phyloP scores from a whole-genome alignment of 495 filamentous ascomycete genomes.

The Entonaema liquescens region DNA sequence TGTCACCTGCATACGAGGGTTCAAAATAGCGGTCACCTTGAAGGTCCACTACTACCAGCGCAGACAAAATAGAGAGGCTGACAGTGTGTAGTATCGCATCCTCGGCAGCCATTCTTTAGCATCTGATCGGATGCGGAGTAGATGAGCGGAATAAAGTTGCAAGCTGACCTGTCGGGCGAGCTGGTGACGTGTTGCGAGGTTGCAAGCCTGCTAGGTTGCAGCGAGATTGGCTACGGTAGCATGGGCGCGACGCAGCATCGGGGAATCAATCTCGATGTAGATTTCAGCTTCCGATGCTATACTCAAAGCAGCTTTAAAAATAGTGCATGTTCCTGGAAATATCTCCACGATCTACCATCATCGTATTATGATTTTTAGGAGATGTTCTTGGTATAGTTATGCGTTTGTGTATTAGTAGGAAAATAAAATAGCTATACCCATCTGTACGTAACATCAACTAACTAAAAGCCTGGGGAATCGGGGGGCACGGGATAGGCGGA shows the following conservation, averaged over 20 bases:
- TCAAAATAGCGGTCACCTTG: slow-evolving; percentile 12
- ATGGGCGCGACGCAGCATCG: slow-evolving; percentile 14
- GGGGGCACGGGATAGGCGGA: neutral
- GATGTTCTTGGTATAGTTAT: neutral
- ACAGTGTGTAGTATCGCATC: slow-evolving; percentile 6
- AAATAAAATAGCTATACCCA: too few relatives aligned
- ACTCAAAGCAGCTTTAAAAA: slow-evolving; percentile 14
- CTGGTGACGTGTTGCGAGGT: slow-evolving; percentile 14
- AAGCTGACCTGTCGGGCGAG: slow-evolving; percentile 7
- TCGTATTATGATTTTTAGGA: neutral
- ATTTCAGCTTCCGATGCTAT: slow-evolving; percentile 40
- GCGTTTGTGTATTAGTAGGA: neutral
- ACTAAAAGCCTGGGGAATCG: neutral
- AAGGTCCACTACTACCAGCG: neutral
- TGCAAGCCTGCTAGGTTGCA: slow-evolving; percentile 16
- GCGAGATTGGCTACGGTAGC: slow-evolving; percentile 6
- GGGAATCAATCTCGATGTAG: slow-evolving; percentile 31
- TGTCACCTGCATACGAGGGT: slow-evolving; percentile 25
- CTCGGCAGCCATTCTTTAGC: slow-evolving; percentile 1
- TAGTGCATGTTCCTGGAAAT: neutral
- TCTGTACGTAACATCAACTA: too few relatives aligned
- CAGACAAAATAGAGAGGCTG: neutral
- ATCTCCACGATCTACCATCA: neutral
- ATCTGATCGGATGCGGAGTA: slow-evolving; percentile 19
- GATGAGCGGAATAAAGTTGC: slow-evolving; percentile 1